Conservation (phyloP, 371 early-diverging fungal genomes). For the Entomophthora muscae region DNA sequence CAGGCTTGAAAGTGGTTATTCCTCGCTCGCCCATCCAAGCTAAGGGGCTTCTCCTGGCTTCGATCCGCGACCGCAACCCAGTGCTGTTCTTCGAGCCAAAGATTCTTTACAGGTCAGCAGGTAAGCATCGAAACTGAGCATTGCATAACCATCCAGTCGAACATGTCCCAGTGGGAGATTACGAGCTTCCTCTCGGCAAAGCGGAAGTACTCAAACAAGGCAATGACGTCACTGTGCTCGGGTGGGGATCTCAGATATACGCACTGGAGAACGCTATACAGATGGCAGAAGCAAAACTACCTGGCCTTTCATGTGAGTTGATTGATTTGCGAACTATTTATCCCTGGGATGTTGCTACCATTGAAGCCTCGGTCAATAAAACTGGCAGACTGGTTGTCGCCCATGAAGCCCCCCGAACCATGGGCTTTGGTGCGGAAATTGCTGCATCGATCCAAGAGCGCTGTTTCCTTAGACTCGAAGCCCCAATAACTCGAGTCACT, state of each 20-base stretch:
- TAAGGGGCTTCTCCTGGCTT: conserved; percentile 82
- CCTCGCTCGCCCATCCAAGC: conserved; percentile 92
- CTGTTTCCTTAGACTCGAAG: conserved; percentile 61
- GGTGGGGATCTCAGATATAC: conserved; percentile 91
- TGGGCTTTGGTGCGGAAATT: conserved; percentile 92
- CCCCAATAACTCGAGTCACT: conserved; percentile 77
- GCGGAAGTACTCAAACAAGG: conserved; percentile 85
- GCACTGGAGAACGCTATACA: conserved; percentile 79
- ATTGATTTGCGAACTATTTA: conserved; percentile 86
- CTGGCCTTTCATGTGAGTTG: conserved; percentile 79
- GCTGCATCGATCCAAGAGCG: conserved; percentile 79
- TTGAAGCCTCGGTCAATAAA: conserved; percentile 83
- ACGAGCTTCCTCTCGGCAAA: conserved; percentile 77
- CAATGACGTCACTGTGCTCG: conserved; percentile 80
- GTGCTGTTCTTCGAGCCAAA: conserved; percentile 95
- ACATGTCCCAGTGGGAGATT: conserved; percentile 88
- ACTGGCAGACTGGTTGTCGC: conserved; percentile 87
- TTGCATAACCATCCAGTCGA: conserved; percentile 39
- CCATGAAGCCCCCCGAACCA: conserved; percentile 91
- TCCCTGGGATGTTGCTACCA: conserved; percentile 90
- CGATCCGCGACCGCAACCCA: conserved; percentile 89
- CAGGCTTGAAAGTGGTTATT: conserved; percentile 84
- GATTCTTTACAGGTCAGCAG: conserved; percentile 85
- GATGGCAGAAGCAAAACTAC: conserved; percentile 69
- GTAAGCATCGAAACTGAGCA: conserved; percentile 16